Evolutionary conservation across 2,329 filamentous ascomycete genomes (phyloP).

Genomic region (Elsinoe perseae): DNA sequence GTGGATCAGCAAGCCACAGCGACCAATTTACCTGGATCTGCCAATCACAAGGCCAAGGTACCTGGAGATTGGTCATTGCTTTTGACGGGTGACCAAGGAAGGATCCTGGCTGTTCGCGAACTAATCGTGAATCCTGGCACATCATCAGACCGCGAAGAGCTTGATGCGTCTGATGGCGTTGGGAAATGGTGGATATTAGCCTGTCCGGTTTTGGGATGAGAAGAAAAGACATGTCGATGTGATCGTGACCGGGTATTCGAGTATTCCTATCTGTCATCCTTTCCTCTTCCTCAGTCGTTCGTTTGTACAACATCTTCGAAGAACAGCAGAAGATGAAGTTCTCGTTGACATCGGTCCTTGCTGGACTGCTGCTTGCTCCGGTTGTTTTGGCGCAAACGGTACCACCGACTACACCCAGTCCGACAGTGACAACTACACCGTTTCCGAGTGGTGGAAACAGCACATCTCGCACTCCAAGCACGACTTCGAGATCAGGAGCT

Average conservation of each 20-base stretch:
- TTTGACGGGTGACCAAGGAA: conserved; percentile 3
- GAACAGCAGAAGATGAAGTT: conserved; percentile 10
- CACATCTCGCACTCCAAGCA: conserved; percentile 2
- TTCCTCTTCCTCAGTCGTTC: not conserved
- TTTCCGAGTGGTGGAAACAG: not conserved
- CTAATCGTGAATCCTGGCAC: not conserved
- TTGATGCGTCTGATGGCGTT: not conserved
- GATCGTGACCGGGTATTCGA: not conserved
- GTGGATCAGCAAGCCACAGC: conserved; percentile 12
- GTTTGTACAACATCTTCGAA: not conserved
- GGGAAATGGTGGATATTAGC: conserved; percentile 5
- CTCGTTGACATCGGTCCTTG: conserved; percentile 2
- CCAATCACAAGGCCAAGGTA: conserved; percentile 1
- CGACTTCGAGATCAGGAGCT: conserved; percentile 6
- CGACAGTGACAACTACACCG: conserved; percentile 4
- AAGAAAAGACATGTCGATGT: not conserved
- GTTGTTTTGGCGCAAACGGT: conserved; percentile 13
- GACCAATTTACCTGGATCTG: conserved; percentile 1
- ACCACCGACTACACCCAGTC: conserved; percentile 18
- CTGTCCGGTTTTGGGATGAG: not conserved
- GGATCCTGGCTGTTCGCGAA: not conserved
- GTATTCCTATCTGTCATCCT: not conserved
- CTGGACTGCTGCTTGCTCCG: conserved; percentile 1
- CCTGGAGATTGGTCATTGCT: conserved; percentile 7
- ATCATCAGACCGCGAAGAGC: conserved; percentile 2